Conservation (phyloP, 108 stramenopile species). For the Stephanodiscus triporus region DNA sequence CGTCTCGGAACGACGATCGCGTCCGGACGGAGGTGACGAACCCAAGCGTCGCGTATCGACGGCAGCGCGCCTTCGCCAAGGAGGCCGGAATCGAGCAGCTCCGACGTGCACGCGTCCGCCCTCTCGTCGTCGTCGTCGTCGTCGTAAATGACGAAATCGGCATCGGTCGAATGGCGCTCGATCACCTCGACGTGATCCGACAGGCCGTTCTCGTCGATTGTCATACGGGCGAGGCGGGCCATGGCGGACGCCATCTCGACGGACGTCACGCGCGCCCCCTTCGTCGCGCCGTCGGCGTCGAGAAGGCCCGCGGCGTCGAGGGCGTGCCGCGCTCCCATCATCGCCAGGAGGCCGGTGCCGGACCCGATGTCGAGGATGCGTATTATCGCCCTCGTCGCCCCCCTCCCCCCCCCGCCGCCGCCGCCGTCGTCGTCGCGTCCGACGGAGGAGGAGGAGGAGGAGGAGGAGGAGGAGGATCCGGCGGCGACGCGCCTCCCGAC, state of each 20-base stretch:
- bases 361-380: constrained; percentile 79
- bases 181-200: constrained; percentile 47
- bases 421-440: neutral
- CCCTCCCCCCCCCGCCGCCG: neutral
- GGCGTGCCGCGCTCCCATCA: constrained; percentile 64
- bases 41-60: constrained; percentile 80
- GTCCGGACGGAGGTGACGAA: constrained; percentile 65
- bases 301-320: constrained; percentile 1
- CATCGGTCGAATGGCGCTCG: constrained; percentile 75
- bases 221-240: constrained; percentile 64
- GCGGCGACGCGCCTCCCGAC: constrained; percentile 12
- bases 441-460: neutral
- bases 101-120: constrained; percentile 77
- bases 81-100: constrained; percentile 81
- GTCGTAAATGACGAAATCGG: constrained; percentile 32
- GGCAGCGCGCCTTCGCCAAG: constrained; percentile 83
- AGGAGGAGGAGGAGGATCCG: neutral
- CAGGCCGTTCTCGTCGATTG: constrained; percentile 57
- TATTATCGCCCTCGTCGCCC: constrained; percentile 8
- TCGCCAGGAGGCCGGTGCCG: constrained; percentile 78
- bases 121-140: constrained; percentile 2
- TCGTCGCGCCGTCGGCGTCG: neutral
- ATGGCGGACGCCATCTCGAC: constrained; percentile 84
- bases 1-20: constrained; percentile 74
- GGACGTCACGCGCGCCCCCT: constrained; percentile 50